These are phyloP conservation scores for Boletus reticulatus DNA, from an alignment of 768 basidiomycete genomes.

Conservation along the genomic window DNA sequence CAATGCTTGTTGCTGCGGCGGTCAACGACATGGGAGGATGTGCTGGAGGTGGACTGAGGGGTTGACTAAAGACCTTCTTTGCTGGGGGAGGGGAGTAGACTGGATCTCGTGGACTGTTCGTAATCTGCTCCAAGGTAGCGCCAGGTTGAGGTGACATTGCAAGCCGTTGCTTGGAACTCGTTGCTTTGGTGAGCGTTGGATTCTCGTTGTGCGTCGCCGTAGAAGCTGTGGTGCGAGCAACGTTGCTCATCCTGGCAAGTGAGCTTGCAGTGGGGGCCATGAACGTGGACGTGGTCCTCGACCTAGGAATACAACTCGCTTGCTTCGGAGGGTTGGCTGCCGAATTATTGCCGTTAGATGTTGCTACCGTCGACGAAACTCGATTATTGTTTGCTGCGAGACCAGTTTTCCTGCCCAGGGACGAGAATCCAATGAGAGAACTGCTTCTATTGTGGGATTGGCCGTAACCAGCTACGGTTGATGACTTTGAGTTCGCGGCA, in stretches of 20 bases:
- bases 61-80: conserved; percentile 56
- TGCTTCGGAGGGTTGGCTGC: conserved; percentile 8
- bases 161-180: conserved; percentile 14
- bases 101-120: conserved; percentile 31
- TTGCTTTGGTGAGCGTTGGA: conserved; percentile 7
- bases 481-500: conserved; percentile 10
- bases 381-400: conserved; percentile 17
- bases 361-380: conserved; percentile 31
- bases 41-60: conserved; percentile 36
- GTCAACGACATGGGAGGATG: conserved; percentile 30
- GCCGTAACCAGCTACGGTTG: conserved; percentile 17
- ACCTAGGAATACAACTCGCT: conserved; percentile 13
- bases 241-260: conserved; percentile 51
- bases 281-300: conserved; percentile 46
- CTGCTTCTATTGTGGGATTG: conserved; percentile 14
- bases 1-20: conserved; percentile 29
- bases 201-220: conserved; percentile 13
- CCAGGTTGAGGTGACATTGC: conserved; percentile 13
- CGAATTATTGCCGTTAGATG: conserved; percentile 15
- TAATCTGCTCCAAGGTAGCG: conserved; percentile 31
- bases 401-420: conserved; percentile 38
- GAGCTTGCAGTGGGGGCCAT: conserved; percentile 79
- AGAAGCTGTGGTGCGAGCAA: conserved; percentile 26
- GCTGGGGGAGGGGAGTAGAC: conserved; percentile 12
- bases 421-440: conserved; percentile 32